Percentiles rank a stretch among this genome's conserved stretches.
These are phyloP conservation scores for Cytospora mali DNA, from an alignment of 2,329 filamentous ascomycete species.

Conservation along the genomic window DNA sequence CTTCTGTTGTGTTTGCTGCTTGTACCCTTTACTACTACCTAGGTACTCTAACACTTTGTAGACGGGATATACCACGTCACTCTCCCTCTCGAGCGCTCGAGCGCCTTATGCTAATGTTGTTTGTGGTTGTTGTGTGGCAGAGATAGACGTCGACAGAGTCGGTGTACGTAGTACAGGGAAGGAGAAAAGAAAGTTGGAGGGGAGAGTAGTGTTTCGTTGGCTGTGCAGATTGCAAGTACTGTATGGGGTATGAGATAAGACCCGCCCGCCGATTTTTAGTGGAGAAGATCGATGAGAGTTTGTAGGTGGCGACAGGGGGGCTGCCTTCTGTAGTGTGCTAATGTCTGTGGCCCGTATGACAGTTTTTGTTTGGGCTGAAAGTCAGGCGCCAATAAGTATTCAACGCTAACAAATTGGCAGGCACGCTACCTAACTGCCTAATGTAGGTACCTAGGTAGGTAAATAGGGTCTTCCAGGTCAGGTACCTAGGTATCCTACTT, in stretches of 20 bases:
- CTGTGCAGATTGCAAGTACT: constrained; percentile 2
- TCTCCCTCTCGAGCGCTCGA: constrained; percentile 2
- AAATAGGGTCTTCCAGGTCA: no score
- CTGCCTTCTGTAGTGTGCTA: neutral
- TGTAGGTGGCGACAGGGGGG: neutral
- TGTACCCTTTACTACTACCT: constrained; percentile 15
- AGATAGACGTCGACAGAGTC: constrained; percentile 15
- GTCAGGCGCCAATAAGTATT: neutral
- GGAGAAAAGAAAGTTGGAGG: constrained; percentile 20
- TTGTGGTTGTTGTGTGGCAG: constrained; percentile 13
- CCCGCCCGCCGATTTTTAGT: constrained; percentile 10
- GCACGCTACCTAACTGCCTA: constrained; percentile 4
- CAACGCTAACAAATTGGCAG: constrained; percentile 3
- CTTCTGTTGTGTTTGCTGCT: constrained; percentile 3
- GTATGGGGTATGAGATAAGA: constrained; percentile 16
- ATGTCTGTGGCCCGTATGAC: neutral
- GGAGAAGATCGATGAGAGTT: neutral
- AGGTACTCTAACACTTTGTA: constrained; percentile 1
- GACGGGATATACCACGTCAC: constrained; percentile 14
- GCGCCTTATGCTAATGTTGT: constrained; percentile 7
- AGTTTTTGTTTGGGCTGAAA: neutral
- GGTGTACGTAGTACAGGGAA: constrained; percentile 18
- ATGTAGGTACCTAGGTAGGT: neutral
- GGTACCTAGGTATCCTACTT: neutral
- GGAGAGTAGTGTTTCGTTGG: constrained; percentile 24